A percentile compares a stretch with the other conserved stretches of the same genome.
These are phyloP conservation scores for Trichosporon inkin DNA, from an alignment of 1,284 basidiomycete species.

Conservation along the genomic window DNA sequence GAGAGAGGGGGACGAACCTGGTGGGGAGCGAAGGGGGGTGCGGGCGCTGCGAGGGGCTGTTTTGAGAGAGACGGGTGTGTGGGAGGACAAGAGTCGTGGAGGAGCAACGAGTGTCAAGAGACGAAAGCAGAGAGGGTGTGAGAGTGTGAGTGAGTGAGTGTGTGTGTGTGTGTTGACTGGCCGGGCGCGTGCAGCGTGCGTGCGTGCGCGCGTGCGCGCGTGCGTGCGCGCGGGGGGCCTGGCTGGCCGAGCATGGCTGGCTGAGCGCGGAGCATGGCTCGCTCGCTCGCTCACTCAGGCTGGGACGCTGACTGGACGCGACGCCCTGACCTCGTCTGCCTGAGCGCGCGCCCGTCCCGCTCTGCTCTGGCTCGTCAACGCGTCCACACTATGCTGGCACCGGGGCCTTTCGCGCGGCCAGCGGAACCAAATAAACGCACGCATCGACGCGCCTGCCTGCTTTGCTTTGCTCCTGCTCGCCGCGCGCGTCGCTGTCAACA, in stretches of 20 bases:
- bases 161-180: conserved; percentile 1
- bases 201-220: background rate
- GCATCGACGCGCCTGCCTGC: too few species aligned
- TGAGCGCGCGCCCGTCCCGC: background rate
- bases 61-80: conserved; percentile 4
- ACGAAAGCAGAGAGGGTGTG: background rate
- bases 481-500: background rate
- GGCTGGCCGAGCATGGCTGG: background rate
- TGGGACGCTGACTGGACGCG: conserved; percentile 7
- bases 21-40: conserved; percentile 1
- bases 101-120: conserved; percentile 2
- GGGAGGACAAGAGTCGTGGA: background rate
- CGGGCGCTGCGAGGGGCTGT: background rate
- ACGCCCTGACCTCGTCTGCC: background rate
- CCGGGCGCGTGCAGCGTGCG: background rate
- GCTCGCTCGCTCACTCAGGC: too few species aligned
- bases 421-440: conserved; percentile 9
- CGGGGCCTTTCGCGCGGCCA: conserved; percentile 3
- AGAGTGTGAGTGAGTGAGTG: too few species aligned
- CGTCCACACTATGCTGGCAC: background rate
- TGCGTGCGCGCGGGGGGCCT: background rate
- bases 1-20: conserved; percentile 8
- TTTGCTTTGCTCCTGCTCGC: too few species aligned
- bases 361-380: background rate
- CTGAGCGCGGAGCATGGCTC: too few species aligned